These are phyloP conservation scores for Cubamyces sp. DNA, from an alignment of 768 basidiomycete genomes.

Conservation along the genomic window DNA sequence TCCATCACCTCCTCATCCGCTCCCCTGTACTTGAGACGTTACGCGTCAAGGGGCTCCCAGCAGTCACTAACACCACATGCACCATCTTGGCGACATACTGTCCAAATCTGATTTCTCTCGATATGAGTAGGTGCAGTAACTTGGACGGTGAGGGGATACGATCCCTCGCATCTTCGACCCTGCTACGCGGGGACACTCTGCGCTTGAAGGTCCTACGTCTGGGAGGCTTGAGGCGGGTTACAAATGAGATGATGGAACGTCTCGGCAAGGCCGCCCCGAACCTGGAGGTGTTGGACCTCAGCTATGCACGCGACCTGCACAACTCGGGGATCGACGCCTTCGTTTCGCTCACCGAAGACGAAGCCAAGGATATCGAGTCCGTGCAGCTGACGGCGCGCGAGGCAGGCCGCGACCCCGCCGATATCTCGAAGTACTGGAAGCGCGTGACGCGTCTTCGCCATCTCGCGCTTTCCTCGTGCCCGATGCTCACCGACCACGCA, in stretches of 20 bases:
- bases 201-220: constrained; percentile 65
- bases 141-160: constrained; percentile 68
- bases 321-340: constrained; percentile 79
- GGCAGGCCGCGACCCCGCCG: constrained; percentile 62
- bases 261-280: constrained; percentile 71
- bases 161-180: constrained; percentile 47
- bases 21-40: constrained; percentile 63
- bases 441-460: constrained; percentile 74
- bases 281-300: constrained; percentile 81
- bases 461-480: constrained; percentile 71
- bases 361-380: constrained; percentile 44
- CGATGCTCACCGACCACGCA: constrained; percentile 71
- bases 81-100: constrained; percentile 65
- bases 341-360: constrained; percentile 54
- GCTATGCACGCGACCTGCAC: constrained; percentile 69
- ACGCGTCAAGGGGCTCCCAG: constrained; percentile 66
- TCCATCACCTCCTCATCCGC: constrained; percentile 70
- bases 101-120: constrained; percentile 57
- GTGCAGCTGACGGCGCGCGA: constrained; percentile 62
- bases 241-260: constrained; percentile 62
- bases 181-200: constrained; percentile 51
- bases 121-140: constrained; percentile 73
- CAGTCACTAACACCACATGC: constrained; percentile 77
- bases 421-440: constrained; percentile 52
- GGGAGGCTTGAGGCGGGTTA: constrained; percentile 65